Evolutionary conservation across 2,329 filamentous ascomycete genomes (phyloP).

Genomic region (Blumeriella jaapii): DNA sequence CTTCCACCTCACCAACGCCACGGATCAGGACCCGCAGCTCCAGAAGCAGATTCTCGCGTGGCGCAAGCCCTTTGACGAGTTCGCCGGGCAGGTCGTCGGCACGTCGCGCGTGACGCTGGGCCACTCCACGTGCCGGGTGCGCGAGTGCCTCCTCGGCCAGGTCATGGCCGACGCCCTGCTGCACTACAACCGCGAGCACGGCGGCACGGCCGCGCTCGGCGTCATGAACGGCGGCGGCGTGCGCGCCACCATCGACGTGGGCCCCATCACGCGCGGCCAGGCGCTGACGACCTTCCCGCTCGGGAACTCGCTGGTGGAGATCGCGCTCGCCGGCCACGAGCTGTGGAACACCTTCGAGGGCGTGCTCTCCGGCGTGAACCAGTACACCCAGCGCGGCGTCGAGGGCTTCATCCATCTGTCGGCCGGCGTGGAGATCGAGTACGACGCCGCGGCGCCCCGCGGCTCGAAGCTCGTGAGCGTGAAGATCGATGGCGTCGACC

Average conservation of each 20-base stretch:
- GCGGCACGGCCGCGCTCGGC: conserved; percentile 33
- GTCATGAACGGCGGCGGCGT: conserved; percentile 54
- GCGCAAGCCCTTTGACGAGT: conserved; percentile 49
- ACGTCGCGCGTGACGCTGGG: conserved; percentile 43
- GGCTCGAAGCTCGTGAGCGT: conserved; percentile 42
- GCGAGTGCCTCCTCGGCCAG: conserved; percentile 47
- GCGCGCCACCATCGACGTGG: conserved; percentile 49
- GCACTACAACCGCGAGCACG: conserved; percentile 40
- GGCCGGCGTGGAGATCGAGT: conserved; percentile 35
- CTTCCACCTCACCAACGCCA: conserved; percentile 51
- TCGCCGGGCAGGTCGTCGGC: conserved; percentile 45
- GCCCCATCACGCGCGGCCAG: conserved; percentile 50
- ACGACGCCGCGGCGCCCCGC: conserved; percentile 39
- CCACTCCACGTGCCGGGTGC: conserved; percentile 43
- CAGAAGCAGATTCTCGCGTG: conserved; percentile 47
- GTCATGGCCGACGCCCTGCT: conserved; percentile 49
- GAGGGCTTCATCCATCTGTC: conserved; percentile 48
- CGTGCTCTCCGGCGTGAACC: conserved; percentile 41
- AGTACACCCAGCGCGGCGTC: conserved; percentile 40
- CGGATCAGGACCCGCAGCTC: conserved; percentile 42
- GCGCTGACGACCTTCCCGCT: conserved; percentile 56
- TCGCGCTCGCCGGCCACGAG: conserved; percentile 39
- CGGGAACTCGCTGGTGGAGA: conserved; percentile 50
- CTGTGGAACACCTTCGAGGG: conserved; percentile 49
- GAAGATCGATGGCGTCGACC: conserved; percentile 34